phyloP scores from a whole-genome alignment of 2,329 filamentous ascomycete genomes.

The Penicillium sp. region DNA sequence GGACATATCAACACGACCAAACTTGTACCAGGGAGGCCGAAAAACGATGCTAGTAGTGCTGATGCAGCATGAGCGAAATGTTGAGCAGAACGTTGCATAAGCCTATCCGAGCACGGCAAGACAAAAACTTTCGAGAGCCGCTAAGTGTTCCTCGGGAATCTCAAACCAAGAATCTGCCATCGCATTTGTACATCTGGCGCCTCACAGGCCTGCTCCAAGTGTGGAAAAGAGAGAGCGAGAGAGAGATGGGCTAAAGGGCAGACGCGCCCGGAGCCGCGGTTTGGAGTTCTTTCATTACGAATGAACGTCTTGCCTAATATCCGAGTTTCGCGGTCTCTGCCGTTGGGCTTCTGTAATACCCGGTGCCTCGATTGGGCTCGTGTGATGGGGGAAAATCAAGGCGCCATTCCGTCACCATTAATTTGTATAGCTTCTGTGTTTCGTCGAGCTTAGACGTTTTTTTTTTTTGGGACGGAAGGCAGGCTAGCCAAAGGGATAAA shows the following conservation, averaged over 20 bases:
- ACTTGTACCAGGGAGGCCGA: neutral
- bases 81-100: constrained; percentile 26
- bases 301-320: constrained; percentile 5
- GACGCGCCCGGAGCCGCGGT: neutral
- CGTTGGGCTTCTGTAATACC: constrained; percentile 28
- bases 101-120: constrained; percentile 16
- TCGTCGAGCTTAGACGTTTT: constrained; percentile 20
- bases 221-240: neutral
- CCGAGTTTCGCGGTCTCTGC: constrained; percentile 8
- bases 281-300: neutral
- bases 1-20: neutral
- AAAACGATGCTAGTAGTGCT: neutral
- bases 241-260: neutral
- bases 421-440: constrained; percentile 17
- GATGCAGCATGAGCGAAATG: constrained; percentile 21
- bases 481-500: constrained; percentile 23
- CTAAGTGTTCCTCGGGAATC: constrained; percentile 8
- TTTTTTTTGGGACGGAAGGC: constrained; percentile 10
- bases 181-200: neutral
- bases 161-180: constrained; percentile 4
- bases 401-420: constrained; percentile 13
- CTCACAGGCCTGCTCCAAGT: neutral
- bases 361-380: constrained; percentile 25
- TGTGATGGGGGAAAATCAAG: constrained; percentile 10
- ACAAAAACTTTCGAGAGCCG: constrained; percentile 11